Base-by-base conservation (phyloP, 2,329 filamentous ascomycete genomes). In the Huntiella moniliformis region DNA sequence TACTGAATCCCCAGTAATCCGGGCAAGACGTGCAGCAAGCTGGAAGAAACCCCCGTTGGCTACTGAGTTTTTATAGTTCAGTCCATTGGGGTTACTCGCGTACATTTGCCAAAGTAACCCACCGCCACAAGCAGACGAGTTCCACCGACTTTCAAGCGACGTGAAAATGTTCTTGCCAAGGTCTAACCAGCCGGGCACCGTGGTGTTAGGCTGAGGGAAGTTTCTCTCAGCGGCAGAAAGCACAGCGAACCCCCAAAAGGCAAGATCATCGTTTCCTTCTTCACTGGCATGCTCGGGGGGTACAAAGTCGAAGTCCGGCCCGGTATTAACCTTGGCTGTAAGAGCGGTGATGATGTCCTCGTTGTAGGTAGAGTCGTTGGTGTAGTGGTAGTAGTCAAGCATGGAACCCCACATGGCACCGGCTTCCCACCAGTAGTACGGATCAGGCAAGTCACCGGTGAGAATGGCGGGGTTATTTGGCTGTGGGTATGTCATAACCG, bases 11-110 rank as follows among this genome's bases (percentile, higher is more conserved):
- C 74, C 74, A 0, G 78, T 82, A 50, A 74, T 77, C 40, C 78
- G 73, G 18, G 78, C 80, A 11, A 88, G 67, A 13, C 83, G 77
- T 1, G 84, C 82, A 3, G 79, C 77, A 10, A 93, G 68, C 55
- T 87, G 79, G 60, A 92, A 87, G 57, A 91, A 75, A n/a, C 77
- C 78, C 37, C 82, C 83, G 58, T 91, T 91, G 51, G 77, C 78
- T 53, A 87, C 74, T 4, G 50, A 38, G 63, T 88, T 88, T 62
- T 87, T 91, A 70, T 92, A 91, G 55, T 75, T 70, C 58, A 86
- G 78, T 11, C 84, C 85, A 51, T 76, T 76, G 40, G 65, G 64
- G 57, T 92, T 88, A 54, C 71, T 73, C 1, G 70, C 63, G 58
- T 79, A 87, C 53, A 93, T 85, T 63, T 93, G 84, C 82, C 82